phyloP scores from a whole-genome alignment of 169 alveolate genomes.

The Cryptosporidium muris region DNA sequence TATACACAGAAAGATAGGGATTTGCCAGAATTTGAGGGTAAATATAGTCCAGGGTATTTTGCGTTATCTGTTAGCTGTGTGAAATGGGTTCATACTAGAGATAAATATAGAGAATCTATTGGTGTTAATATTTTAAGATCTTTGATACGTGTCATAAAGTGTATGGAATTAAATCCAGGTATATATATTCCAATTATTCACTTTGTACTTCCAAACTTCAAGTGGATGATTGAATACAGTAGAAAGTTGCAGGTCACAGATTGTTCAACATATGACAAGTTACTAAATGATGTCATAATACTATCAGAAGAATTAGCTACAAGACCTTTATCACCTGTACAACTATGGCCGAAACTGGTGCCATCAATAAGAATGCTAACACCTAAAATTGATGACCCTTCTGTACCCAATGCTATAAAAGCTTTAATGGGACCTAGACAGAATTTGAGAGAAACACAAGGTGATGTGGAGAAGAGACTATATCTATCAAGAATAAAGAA shows the following conservation, averaged over 20 bases:
- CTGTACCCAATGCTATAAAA: conserved; percentile 67
- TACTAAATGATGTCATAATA: background rate
- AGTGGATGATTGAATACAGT: background rate
- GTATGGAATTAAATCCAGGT: conserved; percentile 16
- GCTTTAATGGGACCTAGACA: conserved; percentile 25
- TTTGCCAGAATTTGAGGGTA: conserved; percentile 4
- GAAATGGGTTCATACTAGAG: conserved; percentile 17
- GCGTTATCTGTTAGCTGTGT: conserved; percentile 45
- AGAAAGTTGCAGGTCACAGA: background rate
- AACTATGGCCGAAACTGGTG: conserved; percentile 37
- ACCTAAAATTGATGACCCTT: conserved; percentile 64
- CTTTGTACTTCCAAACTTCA: conserved; percentile 3
- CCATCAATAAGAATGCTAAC: conserved; percentile 37
- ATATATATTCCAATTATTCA: conserved; percentile 20
- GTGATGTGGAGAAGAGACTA: conserved; percentile 42
- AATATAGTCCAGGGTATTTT: conserved; percentile 53
- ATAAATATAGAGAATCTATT: background rate
- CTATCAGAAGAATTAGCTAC: conserved; percentile 3
- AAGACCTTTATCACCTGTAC: conserved; percentile 25
- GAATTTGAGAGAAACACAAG: conserved; percentile 32
- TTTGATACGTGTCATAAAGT: conserved; percentile 12
- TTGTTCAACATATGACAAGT: background rate
- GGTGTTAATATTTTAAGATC: conserved; percentile 26
- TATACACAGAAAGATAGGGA: background rate
- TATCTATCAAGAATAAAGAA: conserved; percentile 30